Conservation (phyloP, 345 rosid genomes). For the Pistacia atlantica region DNA sequence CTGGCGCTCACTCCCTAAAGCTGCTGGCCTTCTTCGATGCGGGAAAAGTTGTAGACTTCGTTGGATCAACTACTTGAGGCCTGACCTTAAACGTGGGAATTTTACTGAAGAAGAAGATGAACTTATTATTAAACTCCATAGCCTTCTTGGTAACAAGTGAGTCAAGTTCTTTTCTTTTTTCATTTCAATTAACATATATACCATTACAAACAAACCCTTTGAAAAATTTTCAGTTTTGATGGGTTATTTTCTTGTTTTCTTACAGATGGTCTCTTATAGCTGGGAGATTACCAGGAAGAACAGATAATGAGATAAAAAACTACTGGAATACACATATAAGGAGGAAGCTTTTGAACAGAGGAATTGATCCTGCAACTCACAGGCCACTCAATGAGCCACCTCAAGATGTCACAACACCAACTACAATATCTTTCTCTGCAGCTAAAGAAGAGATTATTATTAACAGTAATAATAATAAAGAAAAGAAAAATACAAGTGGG, state of each 20-base stretch:
- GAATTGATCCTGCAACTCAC: conserved; percentile 71
- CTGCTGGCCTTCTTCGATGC: conserved; percentile 80
- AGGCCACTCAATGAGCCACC: conserved; percentile 49
- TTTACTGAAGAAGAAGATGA: conserved; percentile 82
- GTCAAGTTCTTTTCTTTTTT: background rate
- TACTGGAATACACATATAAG: conserved; percentile 82
- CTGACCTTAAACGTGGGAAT: conserved; percentile 82
- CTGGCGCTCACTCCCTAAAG: conserved; percentile 86
- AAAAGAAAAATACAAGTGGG: conserved; percentile 16
- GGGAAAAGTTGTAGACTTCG: conserved; percentile 84
- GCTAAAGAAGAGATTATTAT: conserved; percentile 16
- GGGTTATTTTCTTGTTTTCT: conserved; percentile 2
- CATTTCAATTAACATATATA: too few relatives aligned
- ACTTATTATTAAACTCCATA: conserved; percentile 74
- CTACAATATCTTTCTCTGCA: conserved; percentile 42
- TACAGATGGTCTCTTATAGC: conserved; percentile 59
- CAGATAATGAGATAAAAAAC: conserved; percentile 78
- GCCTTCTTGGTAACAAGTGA: conserved; percentile 83
- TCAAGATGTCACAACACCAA: background rate
- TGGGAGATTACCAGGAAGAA: conserved; percentile 73
- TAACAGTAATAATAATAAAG: background rate
- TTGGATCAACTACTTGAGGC: conserved; percentile 80
- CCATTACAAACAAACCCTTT: background rate
- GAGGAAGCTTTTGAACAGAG: conserved; percentile 64
- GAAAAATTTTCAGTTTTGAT: background rate